Conservation (phyloP, 2,329 filamentous ascomycete genomes). For the Claviceps arundinis region DNA sequence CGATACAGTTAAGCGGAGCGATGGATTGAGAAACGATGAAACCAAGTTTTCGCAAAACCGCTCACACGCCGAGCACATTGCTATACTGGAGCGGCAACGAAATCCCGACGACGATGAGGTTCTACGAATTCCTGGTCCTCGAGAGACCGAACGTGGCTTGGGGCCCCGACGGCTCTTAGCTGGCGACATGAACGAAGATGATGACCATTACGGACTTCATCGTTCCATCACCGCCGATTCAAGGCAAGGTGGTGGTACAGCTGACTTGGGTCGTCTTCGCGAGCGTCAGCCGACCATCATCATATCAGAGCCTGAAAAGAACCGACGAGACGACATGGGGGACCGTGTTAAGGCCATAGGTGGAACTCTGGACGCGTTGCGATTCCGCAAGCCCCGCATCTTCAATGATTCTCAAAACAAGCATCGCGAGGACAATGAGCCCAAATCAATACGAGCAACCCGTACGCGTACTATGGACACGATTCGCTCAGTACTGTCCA, state of each 20-base stretch:
- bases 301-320: conserved; percentile 47
- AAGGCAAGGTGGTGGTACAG: conserved; percentile 10
- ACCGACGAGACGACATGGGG: conserved; percentile 21
- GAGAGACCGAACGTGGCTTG: conserved; percentile 76
- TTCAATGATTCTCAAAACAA: conserved; percentile 25
- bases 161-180: conserved; percentile 44
- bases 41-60: conserved; percentile 35
- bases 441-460: conserved; percentile 13
- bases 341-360: conserved; percentile 30
- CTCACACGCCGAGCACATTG: conserved; percentile 67
- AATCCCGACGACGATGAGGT: conserved; percentile 60
- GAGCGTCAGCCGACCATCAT: conserved; percentile 45
- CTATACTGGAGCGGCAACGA: conserved; percentile 74
- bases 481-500: conserved; percentile 42
- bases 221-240: conserved; percentile 15
- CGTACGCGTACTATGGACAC: conserved; percentile 41
- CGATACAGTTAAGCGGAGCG: conserved; percentile 48
- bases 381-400: conserved; percentile 29
- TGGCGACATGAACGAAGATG: conserved; percentile 23
- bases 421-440: conserved; percentile 22
- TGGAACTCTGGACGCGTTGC: conserved; percentile 26
- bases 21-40: conserved; percentile 36
- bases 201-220: conserved; percentile 16
- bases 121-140: conserved; percentile 78
- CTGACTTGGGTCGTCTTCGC: conserved; percentile 13